A percentile compares a stretch with the other conserved stretches of the same genome.
Conservation (phyloP, 2,329 filamentous ascomycete species). For the Curvularia hawaiiensis region DNA sequence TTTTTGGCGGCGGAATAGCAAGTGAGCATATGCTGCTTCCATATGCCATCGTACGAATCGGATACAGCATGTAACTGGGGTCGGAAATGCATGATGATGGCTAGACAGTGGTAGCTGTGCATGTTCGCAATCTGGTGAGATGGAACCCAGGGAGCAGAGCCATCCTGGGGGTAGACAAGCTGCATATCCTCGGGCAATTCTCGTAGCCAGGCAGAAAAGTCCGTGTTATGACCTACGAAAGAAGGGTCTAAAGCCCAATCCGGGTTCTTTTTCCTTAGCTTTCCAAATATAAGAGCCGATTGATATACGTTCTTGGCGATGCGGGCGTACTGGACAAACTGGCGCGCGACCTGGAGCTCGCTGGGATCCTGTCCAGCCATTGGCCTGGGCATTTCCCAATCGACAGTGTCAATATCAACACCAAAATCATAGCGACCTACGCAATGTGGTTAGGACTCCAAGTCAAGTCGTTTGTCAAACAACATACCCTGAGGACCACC, state of each 20-base stretch:
- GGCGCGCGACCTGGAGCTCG: slow-evolving; percentile 78
- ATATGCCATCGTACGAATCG: slow-evolving; percentile 76
- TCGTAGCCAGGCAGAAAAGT: slow-evolving; percentile 75
- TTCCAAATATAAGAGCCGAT: slow-evolving; percentile 76
- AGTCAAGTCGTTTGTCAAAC: not conserved
- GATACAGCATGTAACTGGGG: slow-evolving; percentile 79
- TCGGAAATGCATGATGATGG: slow-evolving; percentile 83
- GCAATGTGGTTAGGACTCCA: slow-evolving; percentile 11
- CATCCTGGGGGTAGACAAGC: slow-evolving; percentile 77
- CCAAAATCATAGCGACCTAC: slow-evolving; percentile 74
- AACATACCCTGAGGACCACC: slow-evolving; percentile 84
- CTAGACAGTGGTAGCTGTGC: slow-evolving; percentile 86
- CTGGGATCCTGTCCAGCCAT: slow-evolving; percentile 71
- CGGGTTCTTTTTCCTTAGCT: slow-evolving; percentile 73
- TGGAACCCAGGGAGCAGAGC: slow-evolving; percentile 80
- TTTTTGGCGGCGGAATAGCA: slow-evolving; percentile 85
- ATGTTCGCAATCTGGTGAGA: slow-evolving; percentile 89
- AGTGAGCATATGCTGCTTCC: slow-evolving; percentile 86
- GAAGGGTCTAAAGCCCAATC: slow-evolving; percentile 88
- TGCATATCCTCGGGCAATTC: slow-evolving; percentile 80
- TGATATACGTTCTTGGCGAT: slow-evolving; percentile 78
- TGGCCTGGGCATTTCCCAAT: slow-evolving; percentile 70
- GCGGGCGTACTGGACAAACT: slow-evolving; percentile 81
- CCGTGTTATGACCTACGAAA: slow-evolving; percentile 78
- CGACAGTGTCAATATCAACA: slow-evolving; percentile 75